These are phyloP conservation scores for Leccinum subtestaceum DNA, from an alignment of 768 basidiomycete genomes.

Conservation along the genomic window DNA sequence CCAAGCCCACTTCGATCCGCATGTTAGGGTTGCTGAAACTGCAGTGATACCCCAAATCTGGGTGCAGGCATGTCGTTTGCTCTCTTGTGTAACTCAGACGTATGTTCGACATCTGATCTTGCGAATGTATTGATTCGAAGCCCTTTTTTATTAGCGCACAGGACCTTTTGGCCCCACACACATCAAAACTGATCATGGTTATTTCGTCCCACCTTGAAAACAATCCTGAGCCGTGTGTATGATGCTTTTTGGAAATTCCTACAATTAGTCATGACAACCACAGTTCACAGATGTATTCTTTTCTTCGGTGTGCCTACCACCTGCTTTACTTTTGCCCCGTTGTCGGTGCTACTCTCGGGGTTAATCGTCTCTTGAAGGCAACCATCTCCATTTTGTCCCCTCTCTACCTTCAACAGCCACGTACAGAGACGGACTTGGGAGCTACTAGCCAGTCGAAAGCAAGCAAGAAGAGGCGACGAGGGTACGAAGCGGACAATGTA, in stretches of 20 bases:
- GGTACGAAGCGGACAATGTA: conserved; percentile 73
- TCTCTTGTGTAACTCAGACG: conserved; percentile 50
- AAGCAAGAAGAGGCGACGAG: conserved; percentile 66
- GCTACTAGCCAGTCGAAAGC: conserved; percentile 40
- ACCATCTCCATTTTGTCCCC: conserved; percentile 48
- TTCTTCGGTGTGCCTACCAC: conserved; percentile 45
- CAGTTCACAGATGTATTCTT: conserved; percentile 38
- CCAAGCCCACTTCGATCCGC: conserved; percentile 48
- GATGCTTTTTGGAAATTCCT: background rate
- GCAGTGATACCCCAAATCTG: conserved; percentile 45
- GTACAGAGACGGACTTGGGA: conserved; percentile 24
- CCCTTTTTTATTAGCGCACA: conserved; percentile 40
- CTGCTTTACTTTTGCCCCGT: conserved; percentile 45
- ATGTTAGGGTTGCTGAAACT: conserved; percentile 53
- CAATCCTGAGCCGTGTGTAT: conserved; percentile 43
- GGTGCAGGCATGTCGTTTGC: conserved; percentile 50
- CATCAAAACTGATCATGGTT: conserved; percentile 48
- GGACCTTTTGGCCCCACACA: conserved; percentile 54
- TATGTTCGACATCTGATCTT: conserved; percentile 26
- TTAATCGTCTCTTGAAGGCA: conserved; percentile 53
- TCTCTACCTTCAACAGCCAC: conserved; percentile 43
- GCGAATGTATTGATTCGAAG: background rate
- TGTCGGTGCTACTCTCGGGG: conserved; percentile 45
- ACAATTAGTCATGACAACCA: conserved; percentile 4
- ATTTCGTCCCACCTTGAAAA: conserved; percentile 65